Evolutionary conservation across 225 moss, liverwort and hornwort genomes (phyloP), one percentile per base, ranked within the genome.

Genomic region (Physcomitrellopsis africana): DNA sequence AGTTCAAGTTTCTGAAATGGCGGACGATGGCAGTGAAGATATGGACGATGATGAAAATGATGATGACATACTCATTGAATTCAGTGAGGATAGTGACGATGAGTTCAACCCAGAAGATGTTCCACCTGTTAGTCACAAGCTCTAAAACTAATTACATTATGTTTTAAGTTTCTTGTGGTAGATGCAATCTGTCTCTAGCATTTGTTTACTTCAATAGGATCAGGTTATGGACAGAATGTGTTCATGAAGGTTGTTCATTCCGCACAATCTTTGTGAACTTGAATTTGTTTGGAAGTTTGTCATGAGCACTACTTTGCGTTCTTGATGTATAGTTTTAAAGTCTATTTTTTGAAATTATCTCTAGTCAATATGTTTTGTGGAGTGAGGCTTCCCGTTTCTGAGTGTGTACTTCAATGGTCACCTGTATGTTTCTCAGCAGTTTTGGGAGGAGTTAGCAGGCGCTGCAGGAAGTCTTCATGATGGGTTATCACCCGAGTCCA

Each of bases 1-100:
- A 80, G 80, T 99, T 48, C 94, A 94, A 82, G 87, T 99, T 18
- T 86, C 92, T 19, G 94, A 93, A 78, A 81, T 93, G 78, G 82
- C 85, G 52, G 94, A 93, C 51, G 86, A 77, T 71, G 90, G 77
- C 32, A 72, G 45, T 15, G 85, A 88, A 60, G 90, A 81, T 66
- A 84, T 85, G 60, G 86, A 84, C 53, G 86, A 93, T 59, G 88
- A 89, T 13, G 86, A 84, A 46, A 92, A 93, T 14, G 79, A 81
- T 52, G 80, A 85, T 63, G 92, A 92, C 78, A 70, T 78, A 56
- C 77, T 81, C 62, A 71, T 84, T 66, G 81, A 81, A 19, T 81
- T 81, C 51, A 88, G 85, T 80, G 86, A 88, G 67, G 92, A 91
- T 19, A 87, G 86, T 63, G 92, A 94, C 65, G 91, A 88, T 75